phyloP scores from a whole-genome alignment of 2,329 filamentous ascomycete genomes.

The Cladosporium sp. region DNA sequence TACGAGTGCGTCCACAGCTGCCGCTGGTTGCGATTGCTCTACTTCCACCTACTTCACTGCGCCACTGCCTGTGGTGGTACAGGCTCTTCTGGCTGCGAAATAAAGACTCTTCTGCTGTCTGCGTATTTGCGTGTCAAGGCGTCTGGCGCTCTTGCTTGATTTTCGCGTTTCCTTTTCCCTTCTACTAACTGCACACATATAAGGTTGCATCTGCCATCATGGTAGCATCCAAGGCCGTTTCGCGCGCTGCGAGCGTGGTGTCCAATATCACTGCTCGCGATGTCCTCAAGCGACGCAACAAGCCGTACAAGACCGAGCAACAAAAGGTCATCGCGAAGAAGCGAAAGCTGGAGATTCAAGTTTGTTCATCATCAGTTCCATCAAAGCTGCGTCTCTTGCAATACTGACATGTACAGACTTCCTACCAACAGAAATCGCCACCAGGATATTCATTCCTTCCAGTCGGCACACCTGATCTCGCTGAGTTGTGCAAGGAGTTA shows the following conservation, averaged over 20 bases:
- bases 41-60: background rate
- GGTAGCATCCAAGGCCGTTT: conserved; percentile 1
- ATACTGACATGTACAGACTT: conserved; percentile 44
- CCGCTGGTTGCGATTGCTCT: background rate
- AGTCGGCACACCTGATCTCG: conserved; percentile 57
- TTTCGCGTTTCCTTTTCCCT: conserved; percentile 8
- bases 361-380: conserved; percentile 28
- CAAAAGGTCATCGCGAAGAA: conserved; percentile 57
- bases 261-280: conserved; percentile 15
- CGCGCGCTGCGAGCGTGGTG: conserved; percentile 11
- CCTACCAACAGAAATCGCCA: conserved; percentile 52
- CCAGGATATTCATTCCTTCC: conserved; percentile 59
- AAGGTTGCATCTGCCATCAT: background rate
- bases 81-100: background rate
- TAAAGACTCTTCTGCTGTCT: background rate
- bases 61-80: background rate
- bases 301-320: conserved; percentile 55
- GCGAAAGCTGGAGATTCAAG: conserved; percentile 53
- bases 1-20: background rate
- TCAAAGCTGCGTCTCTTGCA: background rate
- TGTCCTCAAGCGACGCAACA: conserved; percentile 34
- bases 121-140: background rate
- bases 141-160: background rate
- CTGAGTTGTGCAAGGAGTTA: conserved; percentile 56
- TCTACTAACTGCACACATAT: background rate